Percentiles rank a stretch among this genome's conserved stretches.
phyloP scores from a whole-genome alignment of 2,329 filamentous ascomycete species.

The Verticillium alfalfae region DNA sequence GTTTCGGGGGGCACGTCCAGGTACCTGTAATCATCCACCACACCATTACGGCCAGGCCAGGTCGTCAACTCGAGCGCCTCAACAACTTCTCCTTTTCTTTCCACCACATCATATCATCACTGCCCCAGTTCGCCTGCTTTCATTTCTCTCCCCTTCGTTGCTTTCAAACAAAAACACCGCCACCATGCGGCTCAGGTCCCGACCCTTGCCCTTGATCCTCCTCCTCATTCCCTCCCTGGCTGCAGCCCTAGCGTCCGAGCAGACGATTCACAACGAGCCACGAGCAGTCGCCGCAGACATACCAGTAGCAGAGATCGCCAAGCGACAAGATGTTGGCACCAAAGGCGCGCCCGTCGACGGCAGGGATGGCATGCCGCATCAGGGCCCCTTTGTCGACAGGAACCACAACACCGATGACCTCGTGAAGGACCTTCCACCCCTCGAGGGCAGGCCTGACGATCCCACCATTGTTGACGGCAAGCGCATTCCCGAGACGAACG shows the following conservation, averaged over 20 bases:
- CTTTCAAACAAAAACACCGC: background rate
- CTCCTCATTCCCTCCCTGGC: slow-evolving; percentile 55
- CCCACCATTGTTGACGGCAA: slow-evolving; percentile 52
- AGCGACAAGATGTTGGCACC: slow-evolving; percentile 33
- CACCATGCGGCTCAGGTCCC: slow-evolving; percentile 56
- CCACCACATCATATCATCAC: background rate
- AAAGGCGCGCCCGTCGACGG: slow-evolving; percentile 89
- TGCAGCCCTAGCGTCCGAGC: slow-evolving; percentile 29
- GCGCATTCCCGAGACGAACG: slow-evolving; percentile 53
- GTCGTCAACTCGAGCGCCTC: background rate
- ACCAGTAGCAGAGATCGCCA: slow-evolving; percentile 19
- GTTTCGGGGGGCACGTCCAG: too few species aligned
- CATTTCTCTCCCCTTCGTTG: background rate
- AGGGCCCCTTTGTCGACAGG: slow-evolving; percentile 66
- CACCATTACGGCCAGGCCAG: background rate
- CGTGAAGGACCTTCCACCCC: slow-evolving; percentile 31
- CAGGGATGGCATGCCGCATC: slow-evolving; percentile 87
- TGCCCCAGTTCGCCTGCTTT: background rate
- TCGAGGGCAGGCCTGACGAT: slow-evolving; percentile 46
- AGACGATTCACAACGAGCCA: slow-evolving; percentile 12
- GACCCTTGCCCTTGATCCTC: slow-evolving; percentile 50
- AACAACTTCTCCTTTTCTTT: background rate
- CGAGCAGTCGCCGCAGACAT: slow-evolving; percentile 15
- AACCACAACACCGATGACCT: slow-evolving; percentile 24
- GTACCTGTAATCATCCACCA: background rate